Conservation (phyloP, 78 protist genomes). For the Dictyostelium intermedium region DNA sequence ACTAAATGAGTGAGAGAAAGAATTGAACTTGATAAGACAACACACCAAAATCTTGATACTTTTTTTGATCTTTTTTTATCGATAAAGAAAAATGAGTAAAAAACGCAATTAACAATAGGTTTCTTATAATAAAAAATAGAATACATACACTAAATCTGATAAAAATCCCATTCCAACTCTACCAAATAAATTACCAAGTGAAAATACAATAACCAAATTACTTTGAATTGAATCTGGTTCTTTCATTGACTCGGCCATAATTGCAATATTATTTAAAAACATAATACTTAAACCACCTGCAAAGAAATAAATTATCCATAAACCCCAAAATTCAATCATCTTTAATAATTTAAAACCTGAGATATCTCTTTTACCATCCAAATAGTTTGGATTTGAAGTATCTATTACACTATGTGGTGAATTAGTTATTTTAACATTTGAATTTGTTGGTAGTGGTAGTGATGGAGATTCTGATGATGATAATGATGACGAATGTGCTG, state of each 20-base stretch:
- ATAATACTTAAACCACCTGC: constrained; percentile 48
- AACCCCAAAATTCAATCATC: constrained; percentile 21
- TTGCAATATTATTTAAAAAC: constrained; percentile 62
- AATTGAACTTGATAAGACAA: constrained; percentile 5
- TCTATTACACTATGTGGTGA: not conserved
- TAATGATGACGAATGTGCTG: not conserved
- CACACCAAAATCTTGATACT: constrained; percentile 54
- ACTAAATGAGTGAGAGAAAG: constrained; percentile 22
- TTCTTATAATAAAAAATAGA: too few relatives aligned
- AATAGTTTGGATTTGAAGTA: not conserved
- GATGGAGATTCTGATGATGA: too few relatives aligned
- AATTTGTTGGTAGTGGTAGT: not conserved
- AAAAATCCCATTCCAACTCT: constrained; percentile 34
- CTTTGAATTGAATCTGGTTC: not conserved
- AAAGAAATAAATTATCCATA: constrained; percentile 32
- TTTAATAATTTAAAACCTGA: constrained; percentile 26
- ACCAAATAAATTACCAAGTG: constrained; percentile 30
- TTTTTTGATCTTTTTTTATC: not conserved
- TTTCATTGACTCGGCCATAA: not conserved
- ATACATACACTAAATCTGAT: constrained; percentile 34
- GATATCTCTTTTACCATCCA: constrained; percentile 47
- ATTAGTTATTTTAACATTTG: not conserved
- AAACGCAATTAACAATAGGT: not conserved
- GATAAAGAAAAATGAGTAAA: not conserved
- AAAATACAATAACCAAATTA: constrained; percentile 59